Evolutionary conservation across 2,329 filamentous ascomycete species (phyloP).

Genomic region (Phyllosticta citriasiana): DNA sequence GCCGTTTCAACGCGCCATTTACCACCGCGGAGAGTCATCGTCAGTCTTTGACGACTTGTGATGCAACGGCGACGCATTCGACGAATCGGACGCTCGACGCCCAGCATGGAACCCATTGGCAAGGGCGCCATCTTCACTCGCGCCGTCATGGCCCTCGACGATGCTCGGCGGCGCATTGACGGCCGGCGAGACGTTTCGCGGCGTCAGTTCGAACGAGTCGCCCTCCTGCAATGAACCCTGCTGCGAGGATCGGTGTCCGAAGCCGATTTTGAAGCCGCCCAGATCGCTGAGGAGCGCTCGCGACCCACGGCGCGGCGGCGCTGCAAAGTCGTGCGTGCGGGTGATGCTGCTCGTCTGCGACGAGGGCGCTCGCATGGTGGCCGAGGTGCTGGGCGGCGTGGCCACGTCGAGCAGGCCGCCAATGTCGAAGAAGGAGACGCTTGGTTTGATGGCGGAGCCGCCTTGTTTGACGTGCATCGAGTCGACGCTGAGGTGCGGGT

Average conservation of each 20-base stretch:
- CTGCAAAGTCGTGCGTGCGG: constrained; percentile 32
- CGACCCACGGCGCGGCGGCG: constrained; percentile 18
- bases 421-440: constrained; percentile 76
- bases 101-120: neutral
- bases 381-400: constrained; percentile 10
- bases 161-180: neutral
- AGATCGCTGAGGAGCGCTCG: constrained; percentile 22
- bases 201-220: constrained; percentile 5
- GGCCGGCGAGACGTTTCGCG: constrained; percentile 1
- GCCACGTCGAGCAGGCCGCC: constrained; percentile 58
- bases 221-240: constrained; percentile 6
- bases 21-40: neutral
- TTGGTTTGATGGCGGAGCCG: constrained; percentile 36
- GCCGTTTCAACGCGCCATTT: neutral
- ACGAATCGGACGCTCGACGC: neutral
- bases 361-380: constrained; percentile 13
- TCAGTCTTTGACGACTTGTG: neutral
- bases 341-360: constrained; percentile 26
- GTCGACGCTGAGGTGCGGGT: neutral
- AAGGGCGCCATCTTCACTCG: neutral
- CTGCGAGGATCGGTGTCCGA: neutral
- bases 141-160: neutral
- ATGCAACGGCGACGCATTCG: neutral
- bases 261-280: constrained; percentile 17
- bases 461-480: constrained; percentile 20